Percentiles rank a stretch among this genome's conserved stretches.
Evolutionary conservation across 495 filamentous ascomycete species (phyloP).

Genomic region (Neurospora sublineolata): DNA sequence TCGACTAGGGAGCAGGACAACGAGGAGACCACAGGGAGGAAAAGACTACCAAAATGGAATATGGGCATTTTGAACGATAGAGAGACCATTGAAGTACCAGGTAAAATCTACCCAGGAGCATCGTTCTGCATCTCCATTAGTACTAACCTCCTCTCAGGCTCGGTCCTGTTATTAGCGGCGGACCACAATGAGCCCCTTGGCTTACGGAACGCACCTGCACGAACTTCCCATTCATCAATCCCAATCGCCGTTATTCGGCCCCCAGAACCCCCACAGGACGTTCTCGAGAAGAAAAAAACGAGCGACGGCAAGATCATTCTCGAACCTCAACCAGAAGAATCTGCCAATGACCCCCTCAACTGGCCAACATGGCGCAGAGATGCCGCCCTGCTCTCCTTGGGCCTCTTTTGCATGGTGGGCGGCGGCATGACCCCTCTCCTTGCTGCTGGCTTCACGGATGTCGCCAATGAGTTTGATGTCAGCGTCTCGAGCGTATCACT

Average conservation of each 20-base stretch:
- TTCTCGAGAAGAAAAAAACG: conserved; percentile 56
- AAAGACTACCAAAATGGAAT: conserved; percentile 43
- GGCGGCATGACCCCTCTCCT: conserved; percentile 88
- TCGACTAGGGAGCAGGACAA: conserved; percentile 1
- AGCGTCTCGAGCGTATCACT: conserved; percentile 65
- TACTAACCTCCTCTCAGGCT: conserved; percentile 41
- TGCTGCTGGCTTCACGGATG: conserved; percentile 79
- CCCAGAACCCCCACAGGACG: conserved; percentile 21
- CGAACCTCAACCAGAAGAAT: conserved; percentile 86
- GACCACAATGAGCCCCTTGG: conserved; percentile 76
- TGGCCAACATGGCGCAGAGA: conserved; percentile 82
- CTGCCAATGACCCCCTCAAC: conserved; percentile 83
- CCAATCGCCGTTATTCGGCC: conserved; percentile 41
- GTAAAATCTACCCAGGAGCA: conserved; percentile 34
- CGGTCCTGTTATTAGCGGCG: conserved; percentile 63
- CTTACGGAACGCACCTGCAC: conserved; percentile 59
- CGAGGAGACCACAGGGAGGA: conserved; percentile 1
- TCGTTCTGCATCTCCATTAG: not conserved
- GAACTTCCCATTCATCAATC: conserved; percentile 67
- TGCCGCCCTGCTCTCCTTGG: conserved; percentile 67
- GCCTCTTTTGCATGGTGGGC: conserved; percentile 85
- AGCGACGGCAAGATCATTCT: conserved; percentile 76
- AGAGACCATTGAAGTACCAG: conserved; percentile 83
- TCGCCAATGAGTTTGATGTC: conserved; percentile 59
- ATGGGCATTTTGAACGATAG: conserved; percentile 78